Evolutionary conservation across 2,329 filamentous ascomycete species (phyloP).

Genomic region (Ramichloridium luteum): DNA sequence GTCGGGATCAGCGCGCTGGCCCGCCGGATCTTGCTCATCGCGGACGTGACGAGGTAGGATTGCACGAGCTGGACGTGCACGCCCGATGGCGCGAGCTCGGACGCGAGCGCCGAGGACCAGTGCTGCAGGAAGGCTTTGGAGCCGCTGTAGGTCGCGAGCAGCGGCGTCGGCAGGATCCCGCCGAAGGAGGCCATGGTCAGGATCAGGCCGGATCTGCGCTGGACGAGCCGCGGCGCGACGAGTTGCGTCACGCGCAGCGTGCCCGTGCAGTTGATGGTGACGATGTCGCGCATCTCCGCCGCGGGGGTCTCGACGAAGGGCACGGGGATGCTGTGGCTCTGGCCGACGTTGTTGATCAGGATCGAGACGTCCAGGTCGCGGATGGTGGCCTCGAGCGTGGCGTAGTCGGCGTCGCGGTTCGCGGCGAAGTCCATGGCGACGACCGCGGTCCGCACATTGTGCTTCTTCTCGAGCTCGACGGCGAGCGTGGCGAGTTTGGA

Average conservation of each 20-base stretch:
- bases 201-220: constrained; percentile 75
- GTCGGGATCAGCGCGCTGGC: constrained; percentile 67
- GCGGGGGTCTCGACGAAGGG: constrained; percentile 69
- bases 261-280: constrained; percentile 88
- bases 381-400: constrained; percentile 55
- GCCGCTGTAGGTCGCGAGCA: constrained; percentile 90
- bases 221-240: constrained; percentile 70
- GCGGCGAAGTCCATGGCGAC: constrained; percentile 85
- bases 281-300: constrained; percentile 75
- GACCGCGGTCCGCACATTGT: constrained; percentile 60
- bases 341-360: constrained; percentile 92
- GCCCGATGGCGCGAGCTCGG: constrained; percentile 67
- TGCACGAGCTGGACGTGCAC: constrained; percentile 86
- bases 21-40: constrained; percentile 91
- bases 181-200: constrained; percentile 96
- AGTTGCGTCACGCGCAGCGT: constrained; percentile 81
- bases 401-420: constrained; percentile 70
- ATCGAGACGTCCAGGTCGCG: constrained; percentile 61
- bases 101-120: constrained; percentile 78
- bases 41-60: constrained; percentile 84
- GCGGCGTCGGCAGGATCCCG: constrained; percentile 80
- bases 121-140: constrained; percentile 97
- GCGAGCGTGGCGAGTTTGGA: constrained; percentile 75
- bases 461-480: constrained; percentile 59
- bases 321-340: constrained; percentile 86